Conservation (phyloP, 768 basidiomycete genomes). For the Gymnopilus junonius region DNA sequence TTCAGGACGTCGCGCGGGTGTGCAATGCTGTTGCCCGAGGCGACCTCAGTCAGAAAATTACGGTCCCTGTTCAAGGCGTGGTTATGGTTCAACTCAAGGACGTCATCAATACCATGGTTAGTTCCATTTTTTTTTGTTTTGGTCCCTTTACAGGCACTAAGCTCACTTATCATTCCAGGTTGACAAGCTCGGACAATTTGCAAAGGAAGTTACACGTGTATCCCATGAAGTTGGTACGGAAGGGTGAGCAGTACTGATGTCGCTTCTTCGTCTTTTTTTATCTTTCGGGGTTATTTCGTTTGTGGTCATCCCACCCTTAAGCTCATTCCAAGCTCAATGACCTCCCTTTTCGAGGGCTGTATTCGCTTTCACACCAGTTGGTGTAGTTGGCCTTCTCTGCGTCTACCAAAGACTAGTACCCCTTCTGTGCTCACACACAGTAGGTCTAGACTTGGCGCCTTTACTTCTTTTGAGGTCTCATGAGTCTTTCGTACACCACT, state of each 20-base stretch:
- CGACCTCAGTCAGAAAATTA: slow-evolving; percentile 79
- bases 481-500: neutral
- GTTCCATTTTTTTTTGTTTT: slow-evolving; percentile 6
- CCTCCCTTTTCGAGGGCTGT: neutral
- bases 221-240: slow-evolving; percentile 85
- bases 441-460: neutral
- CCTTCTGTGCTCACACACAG: neutral
- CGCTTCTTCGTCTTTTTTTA: neutral
- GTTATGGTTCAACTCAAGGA: slow-evolving; percentile 85
- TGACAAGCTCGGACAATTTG: slow-evolving; percentile 80
- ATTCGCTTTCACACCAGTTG: slow-evolving; percentile 2
- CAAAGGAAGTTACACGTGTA: slow-evolving; percentile 88
- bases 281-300: neutral
- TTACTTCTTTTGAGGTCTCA: neutral
- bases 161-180: slow-evolving; percentile 24
- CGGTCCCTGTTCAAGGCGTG: slow-evolving; percentile 76
- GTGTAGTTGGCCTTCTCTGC: neutral
- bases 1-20: slow-evolving; percentile 79
- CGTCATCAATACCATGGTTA: slow-evolving; percentile 69
- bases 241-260: slow-evolving; percentile 44
- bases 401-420: neutral
- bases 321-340: neutral
- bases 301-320: neutral
- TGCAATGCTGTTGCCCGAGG: slow-evolving; percentile 82
- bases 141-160: neutral